Percentiles rank a stretch among this genome's conserved stretches.
Conservation (phyloP, 495 filamentous ascomycete genomes). For the Penicillium macrosclerotiorum region DNA sequence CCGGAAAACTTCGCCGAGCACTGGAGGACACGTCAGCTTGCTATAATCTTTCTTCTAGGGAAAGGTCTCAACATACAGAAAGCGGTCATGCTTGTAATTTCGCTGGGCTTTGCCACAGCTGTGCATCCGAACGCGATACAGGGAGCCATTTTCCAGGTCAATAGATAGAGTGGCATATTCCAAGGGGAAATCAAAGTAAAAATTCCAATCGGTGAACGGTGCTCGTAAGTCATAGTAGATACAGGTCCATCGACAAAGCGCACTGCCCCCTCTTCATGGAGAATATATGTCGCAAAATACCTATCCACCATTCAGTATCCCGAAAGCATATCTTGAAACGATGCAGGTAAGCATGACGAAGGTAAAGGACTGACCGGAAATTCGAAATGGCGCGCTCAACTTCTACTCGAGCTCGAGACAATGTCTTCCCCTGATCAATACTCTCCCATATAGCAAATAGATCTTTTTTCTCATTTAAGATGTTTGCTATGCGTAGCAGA, state of each 20-base stretch:
- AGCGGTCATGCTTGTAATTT: slow-evolving; percentile 18
- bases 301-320: neutral
- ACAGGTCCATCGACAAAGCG: slow-evolving; percentile 12
- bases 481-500: slow-evolving; percentile 9
- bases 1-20: slow-evolving; percentile 14
- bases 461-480: slow-evolving; percentile 12
- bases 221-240: slow-evolving; percentile 17
- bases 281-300: slow-evolving; percentile 21
- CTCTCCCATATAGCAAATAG: slow-evolving; percentile 19
- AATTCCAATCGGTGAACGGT: slow-evolving; percentile 18
- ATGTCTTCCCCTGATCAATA: slow-evolving; percentile 17
- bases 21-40: neutral
- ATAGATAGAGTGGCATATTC: slow-evolving; percentile 24
- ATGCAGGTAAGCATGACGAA: no score
- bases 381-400: slow-evolving; percentile 20
- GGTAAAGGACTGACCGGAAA: slow-evolving; percentile 8
- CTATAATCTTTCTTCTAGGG: neutral
- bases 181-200: slow-evolving; percentile 20
- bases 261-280: slow-evolving; percentile 16
- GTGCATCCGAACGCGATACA: slow-evolving; percentile 46
- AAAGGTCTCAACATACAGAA: slow-evolving; percentile 8
- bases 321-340: neutral
- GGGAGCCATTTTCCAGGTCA: slow-evolving; percentile 40
- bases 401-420: slow-evolving; percentile 17
- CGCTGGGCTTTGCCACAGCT: slow-evolving; percentile 23